A percentile compares a stretch with the other conserved stretches of the same genome.
phyloP scores from a whole-genome alignment of 164 flowering plant species.

The Magnolia officinalis region DNA sequence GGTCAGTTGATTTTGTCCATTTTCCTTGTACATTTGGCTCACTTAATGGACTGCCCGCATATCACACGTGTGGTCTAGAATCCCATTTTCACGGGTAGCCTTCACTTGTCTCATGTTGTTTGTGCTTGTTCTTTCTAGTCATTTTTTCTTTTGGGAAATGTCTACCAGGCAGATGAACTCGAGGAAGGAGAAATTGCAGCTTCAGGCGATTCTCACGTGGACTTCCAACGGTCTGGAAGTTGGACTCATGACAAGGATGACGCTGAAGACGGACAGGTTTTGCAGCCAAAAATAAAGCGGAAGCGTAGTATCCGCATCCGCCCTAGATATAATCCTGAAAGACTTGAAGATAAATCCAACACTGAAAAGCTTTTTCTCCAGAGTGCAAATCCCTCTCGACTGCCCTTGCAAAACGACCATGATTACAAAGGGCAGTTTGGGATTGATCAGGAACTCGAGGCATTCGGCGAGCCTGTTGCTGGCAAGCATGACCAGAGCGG shows the following conservation, averaged over 20 bases:
- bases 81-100: too few relatives aligned
- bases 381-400: slow-evolving; percentile 49
- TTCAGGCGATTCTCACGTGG: slow-evolving; percentile 83
- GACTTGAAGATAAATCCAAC: slow-evolving; percentile 53
- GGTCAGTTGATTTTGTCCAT: not conserved
- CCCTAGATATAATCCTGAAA: slow-evolving; percentile 59
- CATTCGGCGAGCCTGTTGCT: slow-evolving; percentile 31
- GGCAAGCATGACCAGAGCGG: slow-evolving; percentile 36
- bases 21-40: not conserved
- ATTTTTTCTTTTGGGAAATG: slow-evolving; percentile 1
- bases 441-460: slow-evolving; percentile 44
- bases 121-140: too few relatives aligned
- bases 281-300: slow-evolving; percentile 88
- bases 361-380: slow-evolving; percentile 42
- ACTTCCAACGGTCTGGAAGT: slow-evolving; percentile 89
- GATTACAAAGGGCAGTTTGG: slow-evolving; percentile 42
- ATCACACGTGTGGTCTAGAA: too few relatives aligned
- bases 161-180: slow-evolving; percentile 72
- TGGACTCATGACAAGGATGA: slow-evolving; percentile 93
- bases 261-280: slow-evolving; percentile 91
- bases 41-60: not conserved
- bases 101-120: too few relatives aligned
- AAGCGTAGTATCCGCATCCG: slow-evolving; percentile 83
- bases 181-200: slow-evolving; percentile 95
- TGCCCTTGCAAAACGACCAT: slow-evolving; percentile 42